These are phyloP conservation scores for Ormosia emarginata DNA, from an alignment of 306 rosid species.

Conservation along the genomic window DNA sequence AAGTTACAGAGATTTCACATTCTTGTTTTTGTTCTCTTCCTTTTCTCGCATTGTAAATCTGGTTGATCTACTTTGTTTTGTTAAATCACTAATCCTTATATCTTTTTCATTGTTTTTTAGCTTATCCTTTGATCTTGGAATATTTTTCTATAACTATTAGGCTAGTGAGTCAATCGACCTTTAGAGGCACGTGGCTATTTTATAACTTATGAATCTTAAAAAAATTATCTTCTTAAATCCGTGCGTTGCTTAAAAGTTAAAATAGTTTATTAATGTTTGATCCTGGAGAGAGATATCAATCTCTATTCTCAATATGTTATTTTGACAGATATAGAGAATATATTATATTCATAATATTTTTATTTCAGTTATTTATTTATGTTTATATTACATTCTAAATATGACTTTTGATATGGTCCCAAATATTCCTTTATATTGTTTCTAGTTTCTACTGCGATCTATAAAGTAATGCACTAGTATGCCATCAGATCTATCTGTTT, in stretches of 20 bases:
- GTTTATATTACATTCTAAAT: background rate
- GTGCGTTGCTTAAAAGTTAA: background rate
- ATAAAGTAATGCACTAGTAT: constrained; percentile 12
- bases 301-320: background rate
- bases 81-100: background rate
- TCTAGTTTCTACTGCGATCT: constrained; percentile 1
- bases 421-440: background rate
- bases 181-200: background rate
- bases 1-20: background rate
- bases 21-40: background rate
- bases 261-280: background rate
- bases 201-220: background rate
- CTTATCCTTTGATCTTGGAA: background rate
- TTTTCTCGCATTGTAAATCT: background rate
- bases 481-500: constrained; percentile 42
- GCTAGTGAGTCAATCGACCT: background rate
- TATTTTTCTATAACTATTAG: background rate
- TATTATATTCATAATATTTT: background rate
- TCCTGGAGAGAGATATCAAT: background rate
- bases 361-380: background rate
- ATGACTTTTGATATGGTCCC: background rate
- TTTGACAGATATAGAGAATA: background rate
- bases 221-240: background rate
- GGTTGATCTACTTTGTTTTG: background rate
- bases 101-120: background rate